A percentile compares a stretch with the other conserved stretches of the same genome.
phyloP scores from a whole-genome alignment of 495 filamentous ascomycete genomes.

The Tuber brumale region DNA sequence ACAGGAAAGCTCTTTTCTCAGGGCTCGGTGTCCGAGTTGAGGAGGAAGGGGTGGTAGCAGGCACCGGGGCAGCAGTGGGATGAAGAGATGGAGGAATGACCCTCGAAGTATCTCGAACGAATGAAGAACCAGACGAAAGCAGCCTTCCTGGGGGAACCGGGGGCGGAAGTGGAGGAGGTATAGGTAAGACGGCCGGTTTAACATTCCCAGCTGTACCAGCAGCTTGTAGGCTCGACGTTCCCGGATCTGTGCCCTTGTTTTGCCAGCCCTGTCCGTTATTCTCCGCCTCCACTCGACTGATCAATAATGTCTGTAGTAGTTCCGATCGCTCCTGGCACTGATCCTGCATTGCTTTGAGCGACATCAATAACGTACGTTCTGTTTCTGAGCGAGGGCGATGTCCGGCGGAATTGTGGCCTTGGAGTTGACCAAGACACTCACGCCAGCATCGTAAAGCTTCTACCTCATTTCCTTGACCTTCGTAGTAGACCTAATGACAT shows the following conservation, averaged over 20 bases:
- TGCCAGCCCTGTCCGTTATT: conserved; percentile 37
- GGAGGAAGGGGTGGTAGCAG: conserved; percentile 30
- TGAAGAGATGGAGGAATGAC: not conserved
- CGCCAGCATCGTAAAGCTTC: conserved; percentile 92
- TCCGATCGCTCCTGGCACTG: conserved; percentile 94
- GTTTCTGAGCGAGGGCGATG: conserved; percentile 75
- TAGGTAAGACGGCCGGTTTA: conserved; percentile 12
- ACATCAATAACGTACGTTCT: conserved; percentile 74
- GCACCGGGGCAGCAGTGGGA: conserved; percentile 12
- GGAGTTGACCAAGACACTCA: conserved; percentile 82
- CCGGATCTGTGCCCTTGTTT: conserved; percentile 6
- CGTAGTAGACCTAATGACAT: conserved; percentile 34
- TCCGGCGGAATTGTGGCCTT: conserved; percentile 74
- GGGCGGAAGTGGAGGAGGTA: conserved; percentile 57
- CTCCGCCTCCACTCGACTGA: conserved; percentile 61
- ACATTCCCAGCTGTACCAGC: not conserved
- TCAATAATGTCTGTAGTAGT: conserved; percentile 70
- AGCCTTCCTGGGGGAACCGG: conserved; percentile 45
- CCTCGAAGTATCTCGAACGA: not conserved
- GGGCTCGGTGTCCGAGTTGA: conserved; percentile 67
- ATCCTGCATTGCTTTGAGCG: conserved; percentile 71
- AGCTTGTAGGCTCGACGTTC: not conserved
- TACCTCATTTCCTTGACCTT: conserved; percentile 72
- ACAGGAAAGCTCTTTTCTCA: conserved; percentile 75
- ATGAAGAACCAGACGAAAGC: not conserved